Conservation (phyloP, 257 asterid genomes). For the Plantago elongata region DNA sequence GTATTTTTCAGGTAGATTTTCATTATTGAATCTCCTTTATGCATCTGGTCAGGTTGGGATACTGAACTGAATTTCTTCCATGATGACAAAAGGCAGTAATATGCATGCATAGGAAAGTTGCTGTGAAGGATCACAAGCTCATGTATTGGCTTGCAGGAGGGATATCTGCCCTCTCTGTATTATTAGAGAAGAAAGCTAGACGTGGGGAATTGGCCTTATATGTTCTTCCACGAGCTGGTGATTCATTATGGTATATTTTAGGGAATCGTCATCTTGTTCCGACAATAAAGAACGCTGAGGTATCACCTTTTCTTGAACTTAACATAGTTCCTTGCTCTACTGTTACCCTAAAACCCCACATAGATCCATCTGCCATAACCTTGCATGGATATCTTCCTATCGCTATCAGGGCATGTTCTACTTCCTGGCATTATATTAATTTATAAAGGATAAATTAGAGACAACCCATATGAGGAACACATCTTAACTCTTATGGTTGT, state of each 20-base stretch:
- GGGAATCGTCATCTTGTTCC: slow-evolving; percentile 90
- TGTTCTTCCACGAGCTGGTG: slow-evolving; percentile 98
- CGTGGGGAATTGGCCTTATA: slow-evolving; percentile 92
- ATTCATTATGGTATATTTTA: slow-evolving; percentile 89
- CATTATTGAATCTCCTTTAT: slow-evolving; percentile 16
- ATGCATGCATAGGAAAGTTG: slow-evolving; percentile 86
- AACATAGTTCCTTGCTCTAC: slow-evolving; percentile 4
- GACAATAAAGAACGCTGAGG: slow-evolving; percentile 85
- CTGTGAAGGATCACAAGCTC: slow-evolving; percentile 90
- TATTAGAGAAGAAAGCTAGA: slow-evolving; percentile 93
- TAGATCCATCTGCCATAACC: too few relatives aligned
- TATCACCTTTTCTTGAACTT: slow-evolving; percentile 25
- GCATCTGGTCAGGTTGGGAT: slow-evolving; percentile 14
- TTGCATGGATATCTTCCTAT: too few relatives aligned
- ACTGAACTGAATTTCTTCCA: slow-evolving; percentile 33
- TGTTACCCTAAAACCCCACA: background rate
- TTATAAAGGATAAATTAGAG: too few relatives aligned
- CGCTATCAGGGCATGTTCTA: too few relatives aligned
- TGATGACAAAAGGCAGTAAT: slow-evolving; percentile 64
- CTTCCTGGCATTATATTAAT: too few relatives aligned
- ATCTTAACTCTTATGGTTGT: too few relatives aligned
- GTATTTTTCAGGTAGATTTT: slow-evolving; percentile 79
- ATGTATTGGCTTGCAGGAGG: slow-evolving; percentile 95
- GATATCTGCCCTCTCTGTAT: slow-evolving; percentile 79
- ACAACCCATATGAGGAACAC: too few relatives aligned